phyloP scores from a whole-genome alignment of 805 yeast genomes.

The Saturnispora bothae region DNA sequence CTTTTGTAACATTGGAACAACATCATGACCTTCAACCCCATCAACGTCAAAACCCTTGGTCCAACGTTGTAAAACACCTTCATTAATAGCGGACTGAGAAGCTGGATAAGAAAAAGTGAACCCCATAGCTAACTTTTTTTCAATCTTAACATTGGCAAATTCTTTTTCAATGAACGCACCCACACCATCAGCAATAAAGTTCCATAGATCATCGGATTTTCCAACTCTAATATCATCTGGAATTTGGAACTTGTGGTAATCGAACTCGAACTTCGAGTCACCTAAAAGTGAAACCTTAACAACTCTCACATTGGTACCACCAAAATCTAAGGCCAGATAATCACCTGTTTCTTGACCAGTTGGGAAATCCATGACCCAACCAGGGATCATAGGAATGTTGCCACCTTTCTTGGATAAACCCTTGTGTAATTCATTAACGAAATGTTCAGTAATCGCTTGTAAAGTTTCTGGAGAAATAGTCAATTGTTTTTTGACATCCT shows the following conservation, averaged over 20 bases:
- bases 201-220: constrained; percentile 64
- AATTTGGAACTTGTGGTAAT: constrained; percentile 76
- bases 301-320: constrained; percentile 94
- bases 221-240: constrained; percentile 76
- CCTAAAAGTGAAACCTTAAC: constrained; percentile 82
- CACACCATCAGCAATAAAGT: constrained; percentile 76
- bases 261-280: constrained; percentile 70
- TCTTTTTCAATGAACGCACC: constrained; percentile 51
- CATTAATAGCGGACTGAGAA: constrained; percentile 70
- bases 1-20: constrained; percentile 79
- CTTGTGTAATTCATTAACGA: constrained; percentile 67
- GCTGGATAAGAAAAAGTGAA: constrained; percentile 94
- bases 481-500: constrained; percentile 49
- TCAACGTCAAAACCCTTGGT: constrained; percentile 94
- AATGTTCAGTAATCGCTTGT: constrained; percentile 60
- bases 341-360: constrained; percentile 87
- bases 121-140: constrained; percentile 64
- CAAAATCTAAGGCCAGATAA: constrained; percentile 87
- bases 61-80: constrained; percentile 89
- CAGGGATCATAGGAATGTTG: constrained; percentile 92
- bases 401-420: constrained; percentile 72
- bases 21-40: constrained; percentile 89
- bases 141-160: constrained; percentile 51
- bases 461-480: constrained; percentile 52
- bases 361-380: constrained; percentile 93